A percentile compares a stretch with the other conserved stretches of the same genome.
phyloP scores from a whole-genome alignment of 1,284 basidiomycete genomes.

The Marasmius oreades region DNA sequence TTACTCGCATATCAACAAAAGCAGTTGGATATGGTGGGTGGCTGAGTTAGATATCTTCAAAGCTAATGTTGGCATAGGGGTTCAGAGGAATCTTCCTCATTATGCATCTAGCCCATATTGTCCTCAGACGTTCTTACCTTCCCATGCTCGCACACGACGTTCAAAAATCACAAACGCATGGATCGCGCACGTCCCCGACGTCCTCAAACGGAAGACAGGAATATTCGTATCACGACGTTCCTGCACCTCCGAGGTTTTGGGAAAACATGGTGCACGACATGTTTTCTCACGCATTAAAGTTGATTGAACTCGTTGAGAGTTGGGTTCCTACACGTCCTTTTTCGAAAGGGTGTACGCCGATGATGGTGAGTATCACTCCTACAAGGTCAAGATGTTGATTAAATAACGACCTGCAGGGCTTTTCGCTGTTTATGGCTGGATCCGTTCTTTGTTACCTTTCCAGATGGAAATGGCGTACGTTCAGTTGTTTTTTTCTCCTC shows the following conservation, averaged over 20 bases:
- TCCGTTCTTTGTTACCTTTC: constrained; percentile 15
- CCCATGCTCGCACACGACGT: constrained; percentile 17
- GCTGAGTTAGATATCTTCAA: background rate
- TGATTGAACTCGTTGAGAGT: constrained; percentile 15
- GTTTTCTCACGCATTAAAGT: constrained; percentile 16
- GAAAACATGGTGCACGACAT: constrained; percentile 17
- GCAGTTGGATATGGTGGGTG: constrained; percentile 12
- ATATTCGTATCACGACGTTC: constrained; percentile 1
- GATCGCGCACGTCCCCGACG: background rate
- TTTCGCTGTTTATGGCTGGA: constrained; percentile 16
- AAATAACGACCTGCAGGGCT: constrained; percentile 8
- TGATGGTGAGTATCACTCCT: constrained; percentile 12
- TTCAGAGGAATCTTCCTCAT: constrained; percentile 16
- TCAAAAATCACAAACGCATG: constrained; percentile 11
- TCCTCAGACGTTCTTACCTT: constrained; percentile 14
- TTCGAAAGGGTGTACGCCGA: constrained; percentile 15
- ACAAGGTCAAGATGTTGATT: background rate
- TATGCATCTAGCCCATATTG: constrained; percentile 16
- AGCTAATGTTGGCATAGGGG: background rate
- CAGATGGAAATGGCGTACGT: constrained; percentile 17
- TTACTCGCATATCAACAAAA: constrained; percentile 13
- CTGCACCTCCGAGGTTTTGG: constrained; percentile 13
- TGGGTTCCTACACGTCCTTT: constrained; percentile 17
- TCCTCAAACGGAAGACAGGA: background rate
- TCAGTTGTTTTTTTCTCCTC: background rate